phyloP scores from a whole-genome alignment of 805 yeast species.

The Yarrowia sp. region DNA sequence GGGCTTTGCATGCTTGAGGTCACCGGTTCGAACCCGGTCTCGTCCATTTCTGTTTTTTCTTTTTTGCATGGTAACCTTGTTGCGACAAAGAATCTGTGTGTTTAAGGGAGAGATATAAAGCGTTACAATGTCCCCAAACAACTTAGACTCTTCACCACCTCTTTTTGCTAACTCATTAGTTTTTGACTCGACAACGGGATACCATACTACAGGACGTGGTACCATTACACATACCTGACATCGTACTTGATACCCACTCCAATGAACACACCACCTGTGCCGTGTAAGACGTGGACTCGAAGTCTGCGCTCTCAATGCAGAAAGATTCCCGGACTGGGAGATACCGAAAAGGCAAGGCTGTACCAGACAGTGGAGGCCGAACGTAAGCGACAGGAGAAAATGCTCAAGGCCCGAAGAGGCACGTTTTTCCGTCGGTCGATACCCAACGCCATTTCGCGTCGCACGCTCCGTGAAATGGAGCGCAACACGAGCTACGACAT shows the following conservation, averaged over 20 bases:
- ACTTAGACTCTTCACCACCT: not conserved
- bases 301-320: not conserved
- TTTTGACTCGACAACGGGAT: too few species aligned
- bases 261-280: constrained; percentile 17
- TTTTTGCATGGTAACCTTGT: not conserved
- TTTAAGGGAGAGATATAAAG: not conserved
- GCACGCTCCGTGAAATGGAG: constrained; percentile 1
- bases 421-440: constrained; percentile 12
- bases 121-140: not conserved
- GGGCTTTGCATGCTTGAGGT: constrained; percentile 27
- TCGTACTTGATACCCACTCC: too few species aligned
- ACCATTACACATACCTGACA: too few species aligned
- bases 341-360: not conserved
- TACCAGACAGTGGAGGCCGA: constrained; percentile 17
- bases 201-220: too few species aligned
- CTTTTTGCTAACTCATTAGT: too few species aligned
- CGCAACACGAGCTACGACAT: not conserved
- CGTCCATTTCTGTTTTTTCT: constrained; percentile 18
- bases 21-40: constrained; percentile 27
- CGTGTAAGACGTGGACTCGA: constrained; percentile 9
- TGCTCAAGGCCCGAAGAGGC: constrained; percentile 3
- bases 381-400: constrained; percentile 7
- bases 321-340: constrained; percentile 1
- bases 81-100: too few species aligned
- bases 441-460: constrained; percentile 13